These are phyloP conservation scores for Nadsonia starkeyi-henricii DNA, from an alignment of 1,139 yeast genomes.

Conservation along the genomic window DNA sequence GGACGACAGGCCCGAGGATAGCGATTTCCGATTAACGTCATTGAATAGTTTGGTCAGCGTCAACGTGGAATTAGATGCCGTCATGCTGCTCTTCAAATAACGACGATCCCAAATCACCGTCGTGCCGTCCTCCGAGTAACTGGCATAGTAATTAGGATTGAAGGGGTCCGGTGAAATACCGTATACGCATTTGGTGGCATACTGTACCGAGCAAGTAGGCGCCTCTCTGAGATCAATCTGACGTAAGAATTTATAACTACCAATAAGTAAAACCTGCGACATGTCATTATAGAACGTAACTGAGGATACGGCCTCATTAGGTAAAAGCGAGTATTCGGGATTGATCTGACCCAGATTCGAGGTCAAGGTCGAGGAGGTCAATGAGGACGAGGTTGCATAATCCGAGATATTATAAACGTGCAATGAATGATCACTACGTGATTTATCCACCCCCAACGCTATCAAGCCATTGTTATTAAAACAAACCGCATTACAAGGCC, in stretches of 20 bases:
- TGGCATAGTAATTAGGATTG: slow-evolving; percentile 48
- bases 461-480: slow-evolving; percentile 52
- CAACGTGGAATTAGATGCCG: slow-evolving; percentile 39
- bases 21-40: slow-evolving; percentile 47
- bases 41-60: slow-evolving; percentile 54
- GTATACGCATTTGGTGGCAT: slow-evolving; percentile 61
- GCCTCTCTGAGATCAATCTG: slow-evolving; percentile 64
- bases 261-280: slow-evolving; percentile 46
- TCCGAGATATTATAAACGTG: slow-evolving; percentile 73
- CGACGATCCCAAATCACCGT: slow-evolving; percentile 82
- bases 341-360: slow-evolving; percentile 3
- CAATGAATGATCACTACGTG: slow-evolving; percentile 62
- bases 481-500: slow-evolving; percentile 65
- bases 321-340: slow-evolving; percentile 48
- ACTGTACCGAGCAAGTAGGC: slow-evolving; percentile 49
- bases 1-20: slow-evolving; percentile 39
- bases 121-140: slow-evolving; percentile 74
- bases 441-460: slow-evolving; percentile 72
- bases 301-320: slow-evolving; percentile 64
- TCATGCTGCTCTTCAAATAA: slow-evolving; percentile 28
- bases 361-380: slow-evolving; percentile 4
- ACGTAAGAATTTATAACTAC: slow-evolving; percentile 64
- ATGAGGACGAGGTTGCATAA: neutral
- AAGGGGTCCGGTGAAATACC: slow-evolving; percentile 61
- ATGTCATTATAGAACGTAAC: slow-evolving; percentile 52